Percentiles rank a stretch among this genome's conserved stretches.
Conservation (phyloP, 2,329 filamentous ascomycete genomes). For the Colletotrichum godetiae region DNA sequence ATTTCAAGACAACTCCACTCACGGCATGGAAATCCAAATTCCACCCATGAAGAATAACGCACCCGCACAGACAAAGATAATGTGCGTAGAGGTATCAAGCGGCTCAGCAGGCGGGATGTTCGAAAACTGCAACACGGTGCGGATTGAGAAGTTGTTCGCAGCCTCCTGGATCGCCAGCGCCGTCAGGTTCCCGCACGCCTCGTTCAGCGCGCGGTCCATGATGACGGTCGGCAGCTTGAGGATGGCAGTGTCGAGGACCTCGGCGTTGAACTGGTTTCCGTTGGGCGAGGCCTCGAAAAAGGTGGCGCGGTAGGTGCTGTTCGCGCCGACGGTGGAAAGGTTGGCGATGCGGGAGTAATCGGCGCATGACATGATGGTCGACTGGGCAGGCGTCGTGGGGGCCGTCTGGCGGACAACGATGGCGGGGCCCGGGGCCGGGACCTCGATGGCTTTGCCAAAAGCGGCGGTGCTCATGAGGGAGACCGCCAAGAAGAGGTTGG, state of each 20-base stretch:
- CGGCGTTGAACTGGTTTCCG: slow-evolving; percentile 51
- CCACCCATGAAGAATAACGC: slow-evolving; percentile 1
- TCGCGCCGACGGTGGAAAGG: slow-evolving; percentile 57
- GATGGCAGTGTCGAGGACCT: slow-evolving; percentile 54
- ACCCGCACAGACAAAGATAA: slow-evolving; percentile 10
- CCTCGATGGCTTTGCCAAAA: slow-evolving; percentile 6
- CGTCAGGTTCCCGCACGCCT: slow-evolving; percentile 57
- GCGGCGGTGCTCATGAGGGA: slow-evolving; percentile 18
- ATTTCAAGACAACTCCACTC: neutral
- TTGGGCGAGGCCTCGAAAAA: slow-evolving; percentile 55
- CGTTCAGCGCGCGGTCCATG: slow-evolving; percentile 53
- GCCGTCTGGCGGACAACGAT: slow-evolving; percentile 32
- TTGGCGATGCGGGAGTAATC: slow-evolving; percentile 59
- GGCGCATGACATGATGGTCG: slow-evolving; percentile 43
- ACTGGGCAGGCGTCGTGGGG: neutral
- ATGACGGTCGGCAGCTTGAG: slow-evolving; percentile 50
- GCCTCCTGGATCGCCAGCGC: slow-evolving; percentile 55
- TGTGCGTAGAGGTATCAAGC: neutral
- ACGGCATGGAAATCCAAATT: slow-evolving; percentile 27
- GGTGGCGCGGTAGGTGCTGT: slow-evolving; percentile 57
- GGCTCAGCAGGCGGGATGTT: slow-evolving; percentile 36
- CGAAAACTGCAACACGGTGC: slow-evolving; percentile 49
- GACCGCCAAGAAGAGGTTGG: slow-evolving; percentile 32
- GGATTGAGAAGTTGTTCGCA: slow-evolving; percentile 55
- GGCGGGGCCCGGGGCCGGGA: slow-evolving; percentile 9